A percentile compares a stretch with the other conserved stretches of the same genome.
Conservation (phyloP, 1,284 basidiomycete species). For the Ustilago shanxiensis region DNA sequence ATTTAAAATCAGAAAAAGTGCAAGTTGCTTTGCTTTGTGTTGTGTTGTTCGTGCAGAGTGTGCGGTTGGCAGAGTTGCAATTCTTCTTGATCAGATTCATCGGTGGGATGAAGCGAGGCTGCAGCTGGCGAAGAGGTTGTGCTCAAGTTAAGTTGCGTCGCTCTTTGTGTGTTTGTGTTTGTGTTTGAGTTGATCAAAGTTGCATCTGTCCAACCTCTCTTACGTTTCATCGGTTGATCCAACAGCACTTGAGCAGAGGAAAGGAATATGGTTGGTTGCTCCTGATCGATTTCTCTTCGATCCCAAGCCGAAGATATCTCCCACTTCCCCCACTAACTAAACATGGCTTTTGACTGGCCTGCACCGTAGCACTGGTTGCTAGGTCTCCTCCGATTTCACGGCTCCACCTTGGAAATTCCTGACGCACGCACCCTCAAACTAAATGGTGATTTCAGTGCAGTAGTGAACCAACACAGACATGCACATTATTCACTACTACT, state of each 20-base stretch:
- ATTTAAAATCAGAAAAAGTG: background rate
- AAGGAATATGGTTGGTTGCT: background rate
- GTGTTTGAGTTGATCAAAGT: background rate
- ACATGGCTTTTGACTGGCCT: too few species aligned
- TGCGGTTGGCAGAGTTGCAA: too few species aligned
- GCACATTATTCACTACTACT: too few species aligned
- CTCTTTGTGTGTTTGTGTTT: background rate
- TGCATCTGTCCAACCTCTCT: too few species aligned
- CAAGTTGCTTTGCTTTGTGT: background rate
- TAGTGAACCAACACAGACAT: background rate
- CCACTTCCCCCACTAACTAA: too few species aligned
- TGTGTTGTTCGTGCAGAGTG: too few species aligned
- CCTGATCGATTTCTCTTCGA: slow-evolving; percentile 5
- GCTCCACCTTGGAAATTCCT: slow-evolving; percentile 6
- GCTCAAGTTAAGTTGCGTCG: too few species aligned
- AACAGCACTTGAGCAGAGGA: background rate
- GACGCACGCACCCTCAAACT: slow-evolving; percentile 12
- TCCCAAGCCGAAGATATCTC: background rate
- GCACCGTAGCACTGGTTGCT: background rate
- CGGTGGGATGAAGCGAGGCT: too few species aligned
- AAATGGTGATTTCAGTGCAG: background rate
- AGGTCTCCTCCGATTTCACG: background rate
- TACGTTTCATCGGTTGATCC: background rate
- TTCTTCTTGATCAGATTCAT: background rate
- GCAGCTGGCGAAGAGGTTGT: too few species aligned